Evolutionary conservation across 441 rosid genomes (phyloP), one percentile per base, ranked within the genome.

Genomic region (Macaranga tanarius): DNA sequence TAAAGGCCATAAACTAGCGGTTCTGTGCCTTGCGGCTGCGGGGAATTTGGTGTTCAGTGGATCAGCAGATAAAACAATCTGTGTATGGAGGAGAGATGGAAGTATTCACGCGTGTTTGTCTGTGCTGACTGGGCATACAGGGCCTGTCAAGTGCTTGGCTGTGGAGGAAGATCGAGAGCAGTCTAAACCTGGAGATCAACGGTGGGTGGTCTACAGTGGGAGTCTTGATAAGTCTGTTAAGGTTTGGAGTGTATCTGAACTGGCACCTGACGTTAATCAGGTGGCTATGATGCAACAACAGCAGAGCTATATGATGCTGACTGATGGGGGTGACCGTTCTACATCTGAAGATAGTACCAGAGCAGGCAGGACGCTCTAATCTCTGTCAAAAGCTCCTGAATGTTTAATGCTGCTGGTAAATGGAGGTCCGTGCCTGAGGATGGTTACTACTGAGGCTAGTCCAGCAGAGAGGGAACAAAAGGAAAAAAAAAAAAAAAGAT

Each of bases 151-250:
- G 77, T 92, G 97, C 80, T 82, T 94, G 73, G 97, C 95, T 0
- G 86, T 81, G 62, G 94, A 86, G 78, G 82, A 78, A 72, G 88
- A 86, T 23, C 73, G 28, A 1, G 92, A 89, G 50, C 67, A 79
- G 9, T 57, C 81, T 20, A 73, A 65, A 19, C 48, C 57, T 42
- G 84, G 85, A 6, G 91, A 81, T 54, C 83, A 60, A 54, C 69
- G 85, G 76, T 89, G 95, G 97, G 72, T 82, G 19, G 85, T 92
- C 62, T 90, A 92, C 73, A 94, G 98, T 71, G 98, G 98, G 64
- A 90, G 96, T 65, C 87, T 93, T 47, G 98, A 93, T 50, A 93
- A 92, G 77, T 88, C 98, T 15, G 97, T 93, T 42, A 93, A 93
- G 78, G 96, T 93, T 5, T 93, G 98, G 98, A 88, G 90, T 52